A percentile compares a stretch with the other conserved stretches of the same genome.
phyloP scores from a whole-genome alignment of 2,329 filamentous ascomycete genomes.

The Falciphora oryzae region DNA sequence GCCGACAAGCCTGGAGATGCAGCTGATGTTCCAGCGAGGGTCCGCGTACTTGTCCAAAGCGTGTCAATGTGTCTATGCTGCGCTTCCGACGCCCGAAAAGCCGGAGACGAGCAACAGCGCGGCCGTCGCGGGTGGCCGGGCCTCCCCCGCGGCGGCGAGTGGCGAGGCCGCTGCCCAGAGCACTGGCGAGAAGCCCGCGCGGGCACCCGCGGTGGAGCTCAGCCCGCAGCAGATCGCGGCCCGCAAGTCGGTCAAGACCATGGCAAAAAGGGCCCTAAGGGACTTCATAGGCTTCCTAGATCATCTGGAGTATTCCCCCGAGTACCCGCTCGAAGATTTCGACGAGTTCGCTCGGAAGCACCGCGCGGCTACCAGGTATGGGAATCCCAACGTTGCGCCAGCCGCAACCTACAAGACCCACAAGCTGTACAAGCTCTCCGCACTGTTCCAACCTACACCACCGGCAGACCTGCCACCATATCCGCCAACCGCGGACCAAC shows the following conservation, averaged over 20 bases:
- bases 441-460: conserved; percentile 65
- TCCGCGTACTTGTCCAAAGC: conserved; percentile 67
- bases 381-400: neutral
- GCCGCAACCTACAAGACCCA: conserved; percentile 1
- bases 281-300: conserved; percentile 70
- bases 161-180: neutral
- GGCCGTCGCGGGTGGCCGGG: conserved; percentile 11
- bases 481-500: conserved; percentile 33
- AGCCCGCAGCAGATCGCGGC: conserved; percentile 46
- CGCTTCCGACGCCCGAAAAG: conserved; percentile 23
- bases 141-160: neutral
- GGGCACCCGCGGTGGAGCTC: conserved; percentile 36
- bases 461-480: conserved; percentile 63
- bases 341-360: conserved; percentile 48
- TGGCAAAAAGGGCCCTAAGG: conserved; percentile 69
- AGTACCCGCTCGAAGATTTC: conserved; percentile 54
- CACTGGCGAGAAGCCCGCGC: conserved; percentile 16
- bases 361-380: neutral
- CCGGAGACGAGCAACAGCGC: conserved; percentile 15
- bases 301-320: conserved; percentile 72
- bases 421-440: conserved; percentile 42
- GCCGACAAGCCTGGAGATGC: conserved; percentile 67
- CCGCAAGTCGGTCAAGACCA: conserved; percentile 63
- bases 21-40: conserved; percentile 71
- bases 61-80: conserved; percentile 55